Evolutionary conservation across 75 land plant species (phyloP).

Genomic region (Selaginella moellendorffii): DNA sequence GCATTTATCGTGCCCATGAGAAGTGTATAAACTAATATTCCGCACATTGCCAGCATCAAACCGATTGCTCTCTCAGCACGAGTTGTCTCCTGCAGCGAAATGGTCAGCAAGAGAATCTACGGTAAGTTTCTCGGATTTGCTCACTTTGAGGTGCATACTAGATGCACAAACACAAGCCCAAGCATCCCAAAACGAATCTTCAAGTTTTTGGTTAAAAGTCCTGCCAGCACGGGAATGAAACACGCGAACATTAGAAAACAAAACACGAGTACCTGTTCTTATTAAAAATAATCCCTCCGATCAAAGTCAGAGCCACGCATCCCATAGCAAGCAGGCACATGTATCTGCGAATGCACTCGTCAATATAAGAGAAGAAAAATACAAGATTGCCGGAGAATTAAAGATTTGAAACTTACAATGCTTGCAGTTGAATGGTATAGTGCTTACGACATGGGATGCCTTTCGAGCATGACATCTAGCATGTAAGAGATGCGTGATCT

Average conservation of each 20-base stretch:
- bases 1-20: conserved; percentile 81
- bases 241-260: background rate
- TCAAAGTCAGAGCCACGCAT: conserved; percentile 13
- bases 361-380: background rate
- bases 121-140: background rate
- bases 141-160: conserved; percentile 64
- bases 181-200: conserved; percentile 86
- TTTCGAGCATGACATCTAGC: conserved; percentile 25
- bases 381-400: background rate
- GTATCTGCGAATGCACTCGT: conserved; percentile 15
- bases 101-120: background rate
- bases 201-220: conserved; percentile 36
- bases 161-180: conserved; percentile 86
- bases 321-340: conserved; percentile 14
- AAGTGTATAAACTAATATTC: conserved; percentile 70
- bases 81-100: conserved; percentile 52
- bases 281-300: conserved; percentile 23
- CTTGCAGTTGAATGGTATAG: background rate
- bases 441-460: conserved; percentile 26
- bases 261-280: conserved; percentile 19
- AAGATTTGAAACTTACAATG: background rate
- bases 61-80: conserved; percentile 60
- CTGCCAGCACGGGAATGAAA: conserved; percentile 7
- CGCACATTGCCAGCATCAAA: conserved; percentile 65
- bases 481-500: conserved; percentile 17